Evolutionary conservation across 257 asterid species (phyloP), one percentile per base, ranked within the genome.

Genomic region (Parsonsia alboflavescens): DNA sequence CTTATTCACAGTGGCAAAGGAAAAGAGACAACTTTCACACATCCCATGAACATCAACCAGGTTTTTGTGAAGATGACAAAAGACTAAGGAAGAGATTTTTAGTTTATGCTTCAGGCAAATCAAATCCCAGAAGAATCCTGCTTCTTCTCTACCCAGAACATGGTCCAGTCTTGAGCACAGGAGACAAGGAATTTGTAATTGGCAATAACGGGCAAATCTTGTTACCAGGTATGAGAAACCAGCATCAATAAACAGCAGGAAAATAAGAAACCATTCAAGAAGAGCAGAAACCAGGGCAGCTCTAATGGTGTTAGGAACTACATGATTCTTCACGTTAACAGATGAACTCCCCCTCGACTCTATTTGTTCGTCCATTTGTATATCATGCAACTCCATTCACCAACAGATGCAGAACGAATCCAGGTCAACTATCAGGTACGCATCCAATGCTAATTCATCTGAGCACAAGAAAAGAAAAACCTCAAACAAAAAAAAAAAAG

Each of bases 121-220:
- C 46, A 92, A 84, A 75, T 89, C 88, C 93, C 89, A 86, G 76
- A 82, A 82, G 79, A 89, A 89, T 33, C 84, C 86, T 42, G 72
- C 67, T 19, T 82, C 80, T 69, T 88, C 87, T 54, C 85, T 83
- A 22, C 97, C 93, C 13, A 93, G 80, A 48, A 90, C 81, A 79
- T 82, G 96, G 82, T 93, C 97, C 45, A 93, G 84, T 78, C 98
- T 91, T n/a, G 98, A 93, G 90, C 98, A 93, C 30, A 93, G 77
- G 83, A 89, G 80, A 80, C 98, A 93, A 0, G 98, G 98, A 66
- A 76, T 68, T 80, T 78, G 91, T 79, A 93, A 67, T 41, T 75
- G 79, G 79, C 81, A 77, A 83, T 72, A 81, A 7, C 85, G 86
- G 44, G 98, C 97, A 45, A 91, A 91, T 39, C 75, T 87, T 41